These are phyloP conservation scores for Metschnikowia arizonensis DNA, from an alignment of 805 yeast species.

Conservation along the genomic window DNA sequence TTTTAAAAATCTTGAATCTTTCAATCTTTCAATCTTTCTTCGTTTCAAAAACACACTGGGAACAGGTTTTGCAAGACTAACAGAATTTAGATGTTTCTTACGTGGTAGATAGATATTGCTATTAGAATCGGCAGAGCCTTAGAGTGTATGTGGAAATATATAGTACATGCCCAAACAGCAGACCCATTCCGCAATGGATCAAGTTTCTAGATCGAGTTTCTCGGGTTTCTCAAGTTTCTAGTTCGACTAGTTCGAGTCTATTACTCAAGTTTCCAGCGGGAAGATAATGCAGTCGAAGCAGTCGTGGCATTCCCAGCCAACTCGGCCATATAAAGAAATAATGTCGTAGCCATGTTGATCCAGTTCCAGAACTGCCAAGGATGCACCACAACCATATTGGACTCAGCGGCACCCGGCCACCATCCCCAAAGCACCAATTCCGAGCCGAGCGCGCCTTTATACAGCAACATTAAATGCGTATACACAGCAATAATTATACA, in stretches of 20 bases:
- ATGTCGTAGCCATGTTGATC: conserved; percentile 81
- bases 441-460: conserved; percentile 67
- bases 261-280: conserved; percentile 44
- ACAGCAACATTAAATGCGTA: conserved; percentile 89
- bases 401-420: conserved; percentile 30
- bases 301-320: conserved; percentile 43
- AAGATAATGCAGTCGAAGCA: conserved; percentile 33
- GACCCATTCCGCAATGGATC: conserved; percentile 2
- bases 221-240: too few species aligned
- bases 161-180: conserved; percentile 1
- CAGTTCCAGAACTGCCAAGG: conserved; percentile 98
- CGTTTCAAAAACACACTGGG: too few species aligned
- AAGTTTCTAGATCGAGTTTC: too few species aligned
- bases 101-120: too few species aligned
- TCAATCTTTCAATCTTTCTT: too few species aligned
- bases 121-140: background rate
- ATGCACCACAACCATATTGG: conserved; percentile 38
- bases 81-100: too few species aligned
- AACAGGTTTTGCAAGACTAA: too few species aligned
- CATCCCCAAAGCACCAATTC: conserved; percentile 60
- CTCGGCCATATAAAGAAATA: conserved; percentile 78
- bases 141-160: conserved; percentile 1
- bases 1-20: too few species aligned
- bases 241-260: too few species aligned
- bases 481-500: conserved; percentile 92